Conservation (phyloP, 441 rosid genomes). For the Populus hybrid region DNA sequence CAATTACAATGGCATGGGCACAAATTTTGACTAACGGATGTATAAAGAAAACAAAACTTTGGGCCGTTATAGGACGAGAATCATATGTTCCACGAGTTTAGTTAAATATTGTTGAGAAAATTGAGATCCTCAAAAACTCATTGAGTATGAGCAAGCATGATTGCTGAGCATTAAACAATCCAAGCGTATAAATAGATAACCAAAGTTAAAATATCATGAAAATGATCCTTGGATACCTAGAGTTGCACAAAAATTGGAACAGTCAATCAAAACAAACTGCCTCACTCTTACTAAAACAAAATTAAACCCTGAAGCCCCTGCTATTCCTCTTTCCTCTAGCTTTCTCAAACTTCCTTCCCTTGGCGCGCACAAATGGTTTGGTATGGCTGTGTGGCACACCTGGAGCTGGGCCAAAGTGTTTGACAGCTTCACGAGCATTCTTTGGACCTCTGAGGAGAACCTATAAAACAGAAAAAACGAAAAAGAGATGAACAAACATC, state of each 20-base stretch:
- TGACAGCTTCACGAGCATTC: no score
- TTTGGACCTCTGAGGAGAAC: no score
- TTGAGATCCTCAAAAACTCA: neutral
- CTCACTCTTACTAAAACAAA: conserved; percentile 14
- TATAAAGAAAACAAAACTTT: neutral
- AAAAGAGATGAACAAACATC: neutral
- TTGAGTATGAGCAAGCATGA: neutral
- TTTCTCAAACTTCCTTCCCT: no score
- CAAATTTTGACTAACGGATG: neutral
- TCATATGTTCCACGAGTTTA: neutral
- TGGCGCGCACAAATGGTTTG: no score
- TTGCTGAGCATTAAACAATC: neutral
- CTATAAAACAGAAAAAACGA: conserved; percentile 17
- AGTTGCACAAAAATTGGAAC: conserved; percentile 18
- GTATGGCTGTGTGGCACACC: no score
- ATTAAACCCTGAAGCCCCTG: no score
- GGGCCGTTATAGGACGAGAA: neutral
- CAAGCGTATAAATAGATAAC: neutral
- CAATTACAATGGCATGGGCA: no score
- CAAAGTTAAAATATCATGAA: neutral
- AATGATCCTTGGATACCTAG: conserved; percentile 10
- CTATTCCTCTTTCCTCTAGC: no score
- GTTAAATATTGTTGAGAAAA: neutral
- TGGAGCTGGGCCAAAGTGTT: no score
- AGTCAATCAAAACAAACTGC: neutral